phyloP scores from a whole-genome alignment of 2,329 filamentous ascomycete species.

The Neurospora crassa region DNA sequence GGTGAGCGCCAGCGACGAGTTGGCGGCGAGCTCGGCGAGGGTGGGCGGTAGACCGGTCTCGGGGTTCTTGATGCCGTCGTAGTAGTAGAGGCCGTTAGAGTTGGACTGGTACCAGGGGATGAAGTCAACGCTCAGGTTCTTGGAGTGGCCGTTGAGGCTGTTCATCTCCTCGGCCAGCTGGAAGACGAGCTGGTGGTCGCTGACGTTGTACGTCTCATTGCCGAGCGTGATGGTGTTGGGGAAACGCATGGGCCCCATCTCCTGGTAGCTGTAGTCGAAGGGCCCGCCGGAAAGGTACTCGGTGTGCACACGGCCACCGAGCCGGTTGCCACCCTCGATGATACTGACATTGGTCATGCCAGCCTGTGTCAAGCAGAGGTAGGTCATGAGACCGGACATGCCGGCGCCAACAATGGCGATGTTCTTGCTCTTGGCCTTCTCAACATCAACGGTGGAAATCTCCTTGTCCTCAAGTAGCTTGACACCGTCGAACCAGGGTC shows the following conservation, averaged over 20 bases:
- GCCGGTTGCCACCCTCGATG: conserved; percentile 48
- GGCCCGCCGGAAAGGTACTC: conserved; percentile 50
- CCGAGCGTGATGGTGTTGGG: conserved; percentile 41
- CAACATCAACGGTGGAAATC: conserved; percentile 40
- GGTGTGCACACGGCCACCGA: conserved; percentile 56
- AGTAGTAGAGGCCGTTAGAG: conserved; percentile 43
- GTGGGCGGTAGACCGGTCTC: conserved; percentile 45
- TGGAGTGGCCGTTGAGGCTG: conserved; percentile 42
- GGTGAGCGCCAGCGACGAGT: conserved; percentile 30
- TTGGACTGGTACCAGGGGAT: conserved; percentile 52
- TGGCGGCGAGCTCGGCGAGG: conserved; percentile 33
- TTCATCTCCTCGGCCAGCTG: conserved; percentile 53
- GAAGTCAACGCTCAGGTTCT: conserved; percentile 44
- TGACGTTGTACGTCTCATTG: conserved; percentile 49
- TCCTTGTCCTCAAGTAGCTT: conserved; percentile 45
- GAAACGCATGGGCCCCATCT: conserved; percentile 56
- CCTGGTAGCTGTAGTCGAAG: conserved; percentile 57
- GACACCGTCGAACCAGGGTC: conserved; percentile 59
- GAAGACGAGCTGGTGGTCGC: conserved; percentile 56
- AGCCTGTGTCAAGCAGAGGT: conserved; percentile 36
- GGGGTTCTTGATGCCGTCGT: conserved; percentile 33
- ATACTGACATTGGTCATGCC: conserved; percentile 53
- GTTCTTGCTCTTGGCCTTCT: conserved; percentile 43
- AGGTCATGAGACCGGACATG: conserved; percentile 55
- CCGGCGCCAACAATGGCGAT: conserved; percentile 58